A percentile compares a stretch with the other conserved stretches of the same genome.
Conservation (phyloP, 2,329 filamentous ascomycete species). For the Sclerotinia borealis region DNA sequence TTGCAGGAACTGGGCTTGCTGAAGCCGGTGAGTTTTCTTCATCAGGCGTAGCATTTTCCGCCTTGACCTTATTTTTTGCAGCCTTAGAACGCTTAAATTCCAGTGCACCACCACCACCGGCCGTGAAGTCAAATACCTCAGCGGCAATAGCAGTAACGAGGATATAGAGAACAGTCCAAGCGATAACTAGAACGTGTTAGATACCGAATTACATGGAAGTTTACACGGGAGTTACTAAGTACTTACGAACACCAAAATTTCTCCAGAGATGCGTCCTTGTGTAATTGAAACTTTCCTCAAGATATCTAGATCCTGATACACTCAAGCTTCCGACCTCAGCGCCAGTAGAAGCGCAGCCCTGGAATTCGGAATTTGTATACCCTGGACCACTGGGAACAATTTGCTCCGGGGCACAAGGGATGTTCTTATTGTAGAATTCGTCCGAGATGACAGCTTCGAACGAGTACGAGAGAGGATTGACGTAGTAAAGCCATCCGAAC, state of each 20-base stretch:
- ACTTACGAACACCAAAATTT: conserved; percentile 50
- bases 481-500: conserved; percentile 54
- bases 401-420: conserved; percentile 51
- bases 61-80: conserved; percentile 47
- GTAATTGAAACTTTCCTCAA: conserved; percentile 50
- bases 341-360: conserved; percentile 59
- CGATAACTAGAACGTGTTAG: conserved; percentile 45
- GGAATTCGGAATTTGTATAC: conserved; percentile 44
- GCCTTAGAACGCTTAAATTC: conserved; percentile 65
- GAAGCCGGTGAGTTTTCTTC: conserved; percentile 41
- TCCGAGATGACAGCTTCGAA: conserved; percentile 59
- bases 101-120: conserved; percentile 59
- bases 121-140: conserved; percentile 59
- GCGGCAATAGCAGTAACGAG: conserved; percentile 63
- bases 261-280: conserved; percentile 55
- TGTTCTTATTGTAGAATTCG: conserved; percentile 50
- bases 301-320: conserved; percentile 49
- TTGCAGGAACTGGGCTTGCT: conserved; percentile 1
- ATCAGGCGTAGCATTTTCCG: conserved; percentile 41
- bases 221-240: not conserved
- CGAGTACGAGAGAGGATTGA: conserved; percentile 47
- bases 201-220: not conserved
- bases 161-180: conserved; percentile 69
- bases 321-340: conserved; percentile 43
- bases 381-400: conserved; percentile 55